phyloP scores from a whole-genome alignment of 768 basidiomycete species.

The Termitomyces sp. region DNA sequence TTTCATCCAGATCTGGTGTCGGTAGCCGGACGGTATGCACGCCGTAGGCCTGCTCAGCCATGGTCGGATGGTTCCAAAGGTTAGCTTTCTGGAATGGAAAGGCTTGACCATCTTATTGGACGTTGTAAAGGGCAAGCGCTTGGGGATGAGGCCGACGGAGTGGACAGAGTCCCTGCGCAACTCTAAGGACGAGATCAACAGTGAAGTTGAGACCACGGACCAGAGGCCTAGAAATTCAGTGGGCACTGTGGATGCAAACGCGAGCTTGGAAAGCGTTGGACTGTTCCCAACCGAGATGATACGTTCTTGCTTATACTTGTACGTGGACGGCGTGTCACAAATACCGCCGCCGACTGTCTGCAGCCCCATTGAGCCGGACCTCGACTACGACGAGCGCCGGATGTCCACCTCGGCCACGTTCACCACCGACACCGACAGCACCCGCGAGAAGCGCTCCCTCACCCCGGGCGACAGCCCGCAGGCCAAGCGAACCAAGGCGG shows the following conservation, averaged over 20 bases:
- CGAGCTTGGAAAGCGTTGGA: conserved; percentile 50
- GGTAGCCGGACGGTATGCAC: conserved; percentile 4
- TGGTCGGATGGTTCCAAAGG: conserved; percentile 37
- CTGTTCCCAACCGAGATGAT: conserved; percentile 41
- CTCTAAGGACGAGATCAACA: neutral
- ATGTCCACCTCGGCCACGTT: conserved; percentile 78
- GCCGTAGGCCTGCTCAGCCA: conserved; percentile 22
- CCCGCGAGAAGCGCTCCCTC: conserved; percentile 55
- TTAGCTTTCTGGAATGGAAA: conserved; percentile 57
- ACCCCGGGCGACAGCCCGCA: conserved; percentile 53
- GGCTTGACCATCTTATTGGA: conserved; percentile 50
- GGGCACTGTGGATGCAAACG: conserved; percentile 46
- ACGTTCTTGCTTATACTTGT: conserved; percentile 54
- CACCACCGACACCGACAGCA: conserved; percentile 62
- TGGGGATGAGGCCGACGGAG: conserved; percentile 52
- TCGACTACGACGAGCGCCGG: conserved; percentile 59
- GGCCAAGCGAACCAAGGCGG: conserved; percentile 42
- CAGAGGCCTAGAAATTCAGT: conserved; percentile 59
- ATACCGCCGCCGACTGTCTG: conserved; percentile 4
- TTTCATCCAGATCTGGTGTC: neutral
- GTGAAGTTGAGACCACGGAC: conserved; percentile 21
- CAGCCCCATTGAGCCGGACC: conserved; percentile 24
- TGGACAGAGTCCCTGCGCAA: conserved; percentile 58
- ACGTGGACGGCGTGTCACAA: conserved; percentile 37
- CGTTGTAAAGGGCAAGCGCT: conserved; percentile 51